Conservation (phyloP, 2,329 filamentous ascomycete genomes). For the Epichloe sibirici region DNA sequence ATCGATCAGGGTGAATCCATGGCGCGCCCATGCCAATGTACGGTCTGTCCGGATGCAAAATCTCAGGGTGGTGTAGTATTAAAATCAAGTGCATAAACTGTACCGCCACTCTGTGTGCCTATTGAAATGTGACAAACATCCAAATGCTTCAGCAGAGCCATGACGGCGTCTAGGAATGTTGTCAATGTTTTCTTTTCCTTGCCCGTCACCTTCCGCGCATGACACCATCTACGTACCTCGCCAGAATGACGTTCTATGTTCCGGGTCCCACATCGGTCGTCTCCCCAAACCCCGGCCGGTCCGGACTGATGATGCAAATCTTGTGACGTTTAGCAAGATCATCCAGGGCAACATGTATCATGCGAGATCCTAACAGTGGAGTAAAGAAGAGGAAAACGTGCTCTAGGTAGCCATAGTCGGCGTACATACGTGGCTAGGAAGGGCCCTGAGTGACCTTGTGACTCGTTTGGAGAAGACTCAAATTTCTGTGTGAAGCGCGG, state of each 20-base stretch:
- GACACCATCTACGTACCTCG: neutral
- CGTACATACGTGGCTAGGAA: constrained; percentile 5
- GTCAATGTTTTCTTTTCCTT: neutral
- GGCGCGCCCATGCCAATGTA: constrained; percentile 19
- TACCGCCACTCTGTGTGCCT: constrained; percentile 19
- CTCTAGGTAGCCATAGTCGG: constrained; percentile 20
- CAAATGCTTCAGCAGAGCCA: constrained; percentile 21
- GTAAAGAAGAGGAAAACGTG: constrained; percentile 18
- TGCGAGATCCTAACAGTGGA: constrained; percentile 17
- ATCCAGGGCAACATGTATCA: constrained; percentile 21
- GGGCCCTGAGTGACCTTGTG: constrained; percentile 5
- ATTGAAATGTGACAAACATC: constrained; percentile 17
- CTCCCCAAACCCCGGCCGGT: constrained; percentile 25
- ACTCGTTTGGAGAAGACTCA: constrained; percentile 10
- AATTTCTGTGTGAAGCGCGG: constrained; percentile 14
- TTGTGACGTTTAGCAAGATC: constrained; percentile 17
- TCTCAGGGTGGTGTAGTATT: constrained; percentile 16
- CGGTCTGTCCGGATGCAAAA: constrained; percentile 13
- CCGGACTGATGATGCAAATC: constrained; percentile 20
- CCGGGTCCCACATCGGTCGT: constrained; percentile 15
- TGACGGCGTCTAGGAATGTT: constrained; percentile 12
- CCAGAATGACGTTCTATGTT: constrained; percentile 5
- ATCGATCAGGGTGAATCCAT: constrained; percentile 19
- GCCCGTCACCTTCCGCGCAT: neutral
- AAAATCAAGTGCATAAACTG: constrained; percentile 19